Evolutionary conservation across 495 filamentous ascomycete species (phyloP), one percentile per base, ranked within the genome.

Genomic region (Pseudomonodictys pantanalensis): DNA sequence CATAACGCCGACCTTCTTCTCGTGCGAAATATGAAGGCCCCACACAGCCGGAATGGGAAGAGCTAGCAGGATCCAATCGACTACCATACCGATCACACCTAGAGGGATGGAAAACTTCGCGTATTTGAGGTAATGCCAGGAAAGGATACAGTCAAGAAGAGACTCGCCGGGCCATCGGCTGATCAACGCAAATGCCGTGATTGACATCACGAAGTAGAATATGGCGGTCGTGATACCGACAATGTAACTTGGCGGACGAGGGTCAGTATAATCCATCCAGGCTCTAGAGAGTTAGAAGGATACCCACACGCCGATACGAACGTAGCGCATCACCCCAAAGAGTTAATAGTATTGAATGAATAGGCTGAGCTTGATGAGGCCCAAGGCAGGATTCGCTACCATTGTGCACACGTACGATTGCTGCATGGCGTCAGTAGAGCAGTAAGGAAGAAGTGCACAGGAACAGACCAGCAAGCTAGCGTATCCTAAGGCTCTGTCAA

Each of bases 131-230:
- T 50, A 28, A 28, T 28, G 46, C 46, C 9, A 28, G 10, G 17
- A 8, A 8, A 45, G 17, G 8, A 8, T 8, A 9, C 8, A 6
- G 42, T 45, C 42, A n/a, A 45, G 17, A n/a, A 45, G 42, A 17
- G 46, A 23, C 46, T 50, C 46, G 22, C 46, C 46, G 6, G 17
- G 46, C 46, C 46, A 50, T 29, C 10, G 46, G 18, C 46, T 50
- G 12, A 30, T 26, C 46, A 50, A 24, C 18, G 28, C 28, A 18
- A 50, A 50, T 32, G 10, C 46, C 28, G 46, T 28, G 46, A 50
- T 50, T n/a, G 46, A 25, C 8, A 50, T 24, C 5, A 23, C 9
- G 6, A 32, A 15, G 28, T 50, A 50, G 18, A 50, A 50, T 9
- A 28, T 26, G n/a, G 12, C 46, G 28, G 46, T 15, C 32, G 15